Base-by-base conservation (phyloP, 495 filamentous ascomycete genomes). In the Sordaria brevicollis region DNA sequence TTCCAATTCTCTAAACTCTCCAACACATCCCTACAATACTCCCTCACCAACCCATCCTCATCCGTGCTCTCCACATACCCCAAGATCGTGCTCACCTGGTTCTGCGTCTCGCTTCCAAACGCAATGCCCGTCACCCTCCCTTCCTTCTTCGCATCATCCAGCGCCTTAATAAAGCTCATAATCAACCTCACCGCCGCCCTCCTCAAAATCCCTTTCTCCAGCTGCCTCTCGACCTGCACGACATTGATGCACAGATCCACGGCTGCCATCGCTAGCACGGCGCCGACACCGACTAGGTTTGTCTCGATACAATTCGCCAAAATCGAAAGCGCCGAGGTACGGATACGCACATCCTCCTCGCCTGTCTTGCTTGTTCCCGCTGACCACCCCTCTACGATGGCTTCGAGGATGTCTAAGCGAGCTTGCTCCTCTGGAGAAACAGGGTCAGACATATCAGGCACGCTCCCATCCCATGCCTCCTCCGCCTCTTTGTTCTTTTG, bases 311-410 rank as follows among this genome's bases (percentile, higher is more conserved):
- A 87, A 0, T 81, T 82, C 0, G 87, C 87, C 21, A 95, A 82
- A 19, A 97, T 86, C 5, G 90, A 91, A 1, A 97, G 78, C 3
- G 93, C 92, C 0, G 92, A 95, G 9, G 92, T 84, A 6, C 93
- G 88, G 39, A 93, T 84, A 15, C 93, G 85, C 2, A 94, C 81
- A 74, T 97, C 93, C 73, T 97, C 93, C 21, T 86, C 83, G 0
- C 86, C 84, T 1, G 88, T 86, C 67, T 86, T 90, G 49, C 85
- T 84, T 67, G 89, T 87, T 0, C 49, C 49, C 5, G 49, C 25
- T 5, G 49, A 62, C 93, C 93, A 97, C 5, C 90, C 90, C 5
- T 84, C 80, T 2, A 96, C 83, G 39, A 96, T 92, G 65, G 85
- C 85, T 17, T 85, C 84, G 0, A 90, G 80, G 11, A 88, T 78